phyloP scores from a whole-genome alignment of 2,329 filamentous ascomycete genomes.

The Colletotrichum australisinense region DNA sequence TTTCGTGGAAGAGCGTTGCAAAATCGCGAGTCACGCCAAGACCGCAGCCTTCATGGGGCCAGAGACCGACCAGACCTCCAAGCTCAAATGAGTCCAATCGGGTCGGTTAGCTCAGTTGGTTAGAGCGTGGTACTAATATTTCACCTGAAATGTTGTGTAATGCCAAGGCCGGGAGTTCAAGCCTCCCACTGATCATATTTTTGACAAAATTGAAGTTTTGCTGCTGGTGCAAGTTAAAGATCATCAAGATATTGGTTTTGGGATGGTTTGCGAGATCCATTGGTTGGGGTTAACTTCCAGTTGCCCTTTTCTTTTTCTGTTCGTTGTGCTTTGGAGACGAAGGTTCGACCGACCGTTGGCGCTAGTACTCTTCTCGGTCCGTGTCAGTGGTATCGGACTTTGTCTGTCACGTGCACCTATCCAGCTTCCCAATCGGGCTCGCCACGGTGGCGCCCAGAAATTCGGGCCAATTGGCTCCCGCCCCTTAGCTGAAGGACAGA shows the following conservation, averaged over 20 bases:
- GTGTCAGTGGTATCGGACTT: background rate
- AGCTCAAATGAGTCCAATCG: background rate
- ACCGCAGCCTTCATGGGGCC: background rate
- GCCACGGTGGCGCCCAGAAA: background rate
- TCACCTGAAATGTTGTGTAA: constrained; percentile 9
- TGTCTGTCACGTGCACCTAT: background rate
- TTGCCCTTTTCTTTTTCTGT: background rate
- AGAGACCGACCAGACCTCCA: fast-evolving
- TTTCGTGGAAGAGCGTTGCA: no score
- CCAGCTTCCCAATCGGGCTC: background rate
- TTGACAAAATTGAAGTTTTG: background rate
- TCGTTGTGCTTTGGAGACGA: background rate
- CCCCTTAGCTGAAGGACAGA: background rate
- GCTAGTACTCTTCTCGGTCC: background rate
- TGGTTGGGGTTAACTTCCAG: background rate
- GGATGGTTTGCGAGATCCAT: background rate
- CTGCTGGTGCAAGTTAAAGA: background rate
- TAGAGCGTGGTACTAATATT: constrained; percentile 36
- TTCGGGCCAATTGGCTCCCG: background rate
- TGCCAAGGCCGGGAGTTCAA: constrained; percentile 36
- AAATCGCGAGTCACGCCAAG: no score
- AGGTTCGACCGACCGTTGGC: background rate
- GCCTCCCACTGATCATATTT: constrained; percentile 32
- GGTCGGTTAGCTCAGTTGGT: constrained; percentile 37
- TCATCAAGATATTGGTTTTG: background rate